phyloP scores from a whole-genome alignment of 2,329 filamentous ascomycete genomes.

The Colletotrichum sp. region DNA sequence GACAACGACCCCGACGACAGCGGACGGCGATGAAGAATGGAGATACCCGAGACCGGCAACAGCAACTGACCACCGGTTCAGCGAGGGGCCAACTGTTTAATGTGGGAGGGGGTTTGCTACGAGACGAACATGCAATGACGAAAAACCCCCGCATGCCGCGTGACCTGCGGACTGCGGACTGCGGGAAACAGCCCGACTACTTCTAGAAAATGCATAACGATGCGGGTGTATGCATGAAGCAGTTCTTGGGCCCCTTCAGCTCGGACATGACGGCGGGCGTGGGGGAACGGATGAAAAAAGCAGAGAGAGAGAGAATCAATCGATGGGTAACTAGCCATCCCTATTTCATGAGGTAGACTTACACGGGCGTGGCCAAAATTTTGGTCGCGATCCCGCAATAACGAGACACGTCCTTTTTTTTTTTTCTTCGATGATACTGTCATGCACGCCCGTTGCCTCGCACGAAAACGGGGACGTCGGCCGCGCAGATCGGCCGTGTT shows the following conservation, averaged over 20 bases:
- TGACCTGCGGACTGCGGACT: background rate
- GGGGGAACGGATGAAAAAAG: constrained; percentile 7
- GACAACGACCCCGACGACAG: background rate
- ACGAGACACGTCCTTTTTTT: constrained; percentile 4
- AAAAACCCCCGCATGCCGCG: background rate
- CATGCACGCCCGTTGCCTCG: background rate
- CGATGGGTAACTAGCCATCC: background rate
- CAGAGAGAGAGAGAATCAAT: background rate
- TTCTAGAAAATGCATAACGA: constrained; percentile 11
- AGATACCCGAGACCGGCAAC: constrained; percentile 26
- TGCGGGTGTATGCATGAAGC: constrained; percentile 8
- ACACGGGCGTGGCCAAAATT: background rate
- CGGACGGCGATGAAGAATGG: constrained; percentile 12
- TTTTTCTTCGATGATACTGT: background rate
- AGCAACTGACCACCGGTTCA: background rate
- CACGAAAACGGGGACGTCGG: background rate
- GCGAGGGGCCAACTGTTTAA: background rate
- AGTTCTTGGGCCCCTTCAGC: constrained; percentile 14
- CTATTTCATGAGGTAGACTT: constrained; percentile 1
- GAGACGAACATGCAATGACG: constrained; percentile 7
- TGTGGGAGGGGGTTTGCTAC: background rate
- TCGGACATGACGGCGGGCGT: constrained; percentile 9
- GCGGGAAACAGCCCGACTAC: background rate
- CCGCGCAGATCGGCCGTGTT: background rate
- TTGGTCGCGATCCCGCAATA: background rate